A percentile compares a stretch with the other conserved stretches of the same genome.
Conservation (phyloP, 345 rosid genomes). For the Gossypium rotundifolium region DNA sequence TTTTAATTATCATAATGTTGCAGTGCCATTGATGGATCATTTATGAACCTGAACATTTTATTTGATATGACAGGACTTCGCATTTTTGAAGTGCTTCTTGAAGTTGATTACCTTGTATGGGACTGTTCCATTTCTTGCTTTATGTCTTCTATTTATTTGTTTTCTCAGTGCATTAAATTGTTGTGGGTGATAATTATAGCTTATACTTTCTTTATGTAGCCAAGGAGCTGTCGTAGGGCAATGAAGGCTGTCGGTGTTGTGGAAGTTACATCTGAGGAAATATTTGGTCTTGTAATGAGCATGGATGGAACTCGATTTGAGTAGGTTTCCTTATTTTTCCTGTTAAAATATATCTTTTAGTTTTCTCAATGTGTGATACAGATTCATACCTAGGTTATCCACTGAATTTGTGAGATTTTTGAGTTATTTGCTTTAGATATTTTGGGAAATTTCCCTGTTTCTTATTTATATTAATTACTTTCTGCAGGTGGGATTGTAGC, state of each 20-base stretch:
- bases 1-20: constrained; percentile 4
- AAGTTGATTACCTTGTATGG: constrained; percentile 97
- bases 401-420: background rate
- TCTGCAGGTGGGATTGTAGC: constrained; percentile 97
- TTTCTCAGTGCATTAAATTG: constrained; percentile 16
- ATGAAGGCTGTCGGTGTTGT: constrained; percentile 99
- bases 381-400: background rate
- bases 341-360: background rate
- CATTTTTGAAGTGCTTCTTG: constrained; percentile 98
- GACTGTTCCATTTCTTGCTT: constrained; percentile 19
- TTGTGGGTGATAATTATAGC: constrained; percentile 19
- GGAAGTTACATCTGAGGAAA: constrained; percentile 95
- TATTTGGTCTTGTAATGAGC: constrained; percentile 97
- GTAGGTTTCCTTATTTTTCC: constrained; percentile 54
- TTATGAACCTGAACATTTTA: constrained; percentile 7
- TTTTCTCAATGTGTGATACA: background rate
- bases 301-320: constrained; percentile 99
- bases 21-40: constrained; percentile 8
- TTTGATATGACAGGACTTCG: constrained; percentile 73
- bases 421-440: background rate
- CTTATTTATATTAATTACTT: constrained; percentile 1
- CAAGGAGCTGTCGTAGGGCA: constrained; percentile 99
- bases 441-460: background rate
- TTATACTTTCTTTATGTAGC: constrained; percentile 48
- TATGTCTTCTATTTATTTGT: background rate